Conservation (phyloP, 345 rosid genomes). For the Gossypium herbaceum region DNA sequence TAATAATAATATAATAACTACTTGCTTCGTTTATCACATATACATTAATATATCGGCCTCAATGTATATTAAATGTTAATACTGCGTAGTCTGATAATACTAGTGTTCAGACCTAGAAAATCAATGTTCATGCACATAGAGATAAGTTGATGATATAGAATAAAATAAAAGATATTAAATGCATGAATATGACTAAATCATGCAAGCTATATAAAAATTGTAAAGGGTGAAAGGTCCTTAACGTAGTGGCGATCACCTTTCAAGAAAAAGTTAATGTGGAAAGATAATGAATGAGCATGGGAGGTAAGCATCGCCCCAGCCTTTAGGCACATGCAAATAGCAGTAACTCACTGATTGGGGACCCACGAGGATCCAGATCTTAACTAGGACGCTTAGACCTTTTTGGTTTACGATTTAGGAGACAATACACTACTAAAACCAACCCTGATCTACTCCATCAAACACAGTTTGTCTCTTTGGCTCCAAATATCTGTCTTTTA, state of each 20-base stretch:
- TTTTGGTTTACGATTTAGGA: conserved; percentile 26
- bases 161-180: neutral
- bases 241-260: conserved; percentile 15
- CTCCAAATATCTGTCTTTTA: neutral
- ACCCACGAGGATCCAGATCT: conserved; percentile 26
- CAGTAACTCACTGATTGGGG: conserved; percentile 27
- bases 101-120: conserved; percentile 8
- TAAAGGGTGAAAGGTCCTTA: conserved; percentile 5
- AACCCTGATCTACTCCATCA: neutral
- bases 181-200: conserved; percentile 6
- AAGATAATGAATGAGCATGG: conserved; percentile 30
- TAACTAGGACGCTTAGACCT: neutral
- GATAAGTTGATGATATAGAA: neutral
- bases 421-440: conserved; percentile 19
- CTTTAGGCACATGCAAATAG: conserved; percentile 52
- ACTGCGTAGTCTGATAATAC: neutral
- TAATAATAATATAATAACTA: neutral
- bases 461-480: neutral
- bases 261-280: conserved; percentile 18
- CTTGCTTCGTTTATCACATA: conserved; percentile 4
- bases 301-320: conserved; percentile 34
- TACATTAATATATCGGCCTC: neutral
- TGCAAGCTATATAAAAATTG: neutral
- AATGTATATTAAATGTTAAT: neutral
- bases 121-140: conserved; percentile 13